A percentile compares a stretch with the other conserved stretches of the same genome.
These are phyloP conservation scores for Cryptococcus sp. DNA, from an alignment of 1,284 basidiomycete genomes.

Conservation along the genomic window DNA sequence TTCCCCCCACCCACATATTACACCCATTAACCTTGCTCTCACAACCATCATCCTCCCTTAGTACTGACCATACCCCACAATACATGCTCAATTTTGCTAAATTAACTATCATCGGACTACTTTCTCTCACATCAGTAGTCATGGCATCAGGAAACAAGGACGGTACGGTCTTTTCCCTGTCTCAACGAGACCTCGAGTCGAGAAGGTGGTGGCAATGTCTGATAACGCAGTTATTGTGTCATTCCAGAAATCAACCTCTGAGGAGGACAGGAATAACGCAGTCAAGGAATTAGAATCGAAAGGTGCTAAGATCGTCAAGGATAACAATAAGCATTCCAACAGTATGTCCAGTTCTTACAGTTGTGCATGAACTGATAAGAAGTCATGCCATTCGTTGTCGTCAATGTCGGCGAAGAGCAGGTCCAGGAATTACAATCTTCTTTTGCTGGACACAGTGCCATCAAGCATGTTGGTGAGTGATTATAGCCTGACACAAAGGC, in stretches of 20 bases:
- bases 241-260: constrained; percentile 35
- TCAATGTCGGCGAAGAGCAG: constrained; percentile 25
- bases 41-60: not conserved
- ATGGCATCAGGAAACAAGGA: constrained; percentile 26
- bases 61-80: not conserved
- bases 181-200: not conserved
- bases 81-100: not conserved
- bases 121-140: constrained; percentile 2
- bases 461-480: constrained; percentile 36
- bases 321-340: constrained; percentile 32
- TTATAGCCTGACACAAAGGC: not conserved
- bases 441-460: constrained; percentile 22
- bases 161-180: constrained; percentile 11
- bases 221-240: constrained; percentile 33
- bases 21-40: not conserved
- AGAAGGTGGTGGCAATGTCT: not conserved
- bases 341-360: constrained; percentile 20
- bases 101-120: not conserved
- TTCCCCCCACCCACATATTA: not conserved
- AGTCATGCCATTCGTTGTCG: constrained; percentile 41
- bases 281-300: constrained; percentile 21
- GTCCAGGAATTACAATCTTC: constrained; percentile 26
- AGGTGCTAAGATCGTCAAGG: constrained; percentile 31
- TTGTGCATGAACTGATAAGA: not conserved
- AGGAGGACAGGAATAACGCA: constrained; percentile 27